phyloP scores from a whole-genome alignment of 495 filamentous ascomycete species.

The Podospora pseudoanserina region DNA sequence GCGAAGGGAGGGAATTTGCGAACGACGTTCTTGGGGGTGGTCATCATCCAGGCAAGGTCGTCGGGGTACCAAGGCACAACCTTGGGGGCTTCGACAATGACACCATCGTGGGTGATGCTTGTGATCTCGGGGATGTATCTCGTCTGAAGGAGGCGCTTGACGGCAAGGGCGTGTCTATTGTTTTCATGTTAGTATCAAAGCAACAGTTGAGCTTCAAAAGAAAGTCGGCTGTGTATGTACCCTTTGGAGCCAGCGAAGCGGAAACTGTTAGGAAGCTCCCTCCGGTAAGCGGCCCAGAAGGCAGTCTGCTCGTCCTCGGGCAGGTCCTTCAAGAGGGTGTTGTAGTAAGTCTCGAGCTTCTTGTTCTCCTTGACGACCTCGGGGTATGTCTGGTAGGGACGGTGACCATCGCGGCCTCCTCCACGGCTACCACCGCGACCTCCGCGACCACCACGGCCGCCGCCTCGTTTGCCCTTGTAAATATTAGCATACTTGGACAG shows the following conservation, averaged over 20 bases:
- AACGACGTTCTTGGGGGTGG: conserved; percentile 88
- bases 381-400: conserved; percentile 47
- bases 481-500: not conserved
- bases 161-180: conserved; percentile 68
- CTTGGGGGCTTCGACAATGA: conserved; percentile 72
- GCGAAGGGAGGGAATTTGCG: conserved; percentile 88
- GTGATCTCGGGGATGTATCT: conserved; percentile 85
- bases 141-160: conserved; percentile 79
- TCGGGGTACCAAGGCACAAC: conserved; percentile 90
- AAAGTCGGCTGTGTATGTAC: not conserved
- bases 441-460: conserved; percentile 22
- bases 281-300: conserved; percentile 77
- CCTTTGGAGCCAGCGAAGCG: conserved; percentile 90
- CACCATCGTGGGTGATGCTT: conserved; percentile 73
- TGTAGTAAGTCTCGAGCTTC: conserved; percentile 79
- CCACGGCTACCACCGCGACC: conserved; percentile 19
- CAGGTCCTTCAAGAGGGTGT: conserved; percentile 61
- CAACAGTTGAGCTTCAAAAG: not conserved
- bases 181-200: conserved; percentile 33
- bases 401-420: conserved; percentile 22
- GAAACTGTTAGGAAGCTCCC: conserved; percentile 92
- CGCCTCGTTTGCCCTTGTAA: conserved; percentile 20
- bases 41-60: conserved; percentile 91
- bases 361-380: conserved; percentile 69
- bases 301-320: conserved; percentile 65